phyloP scores from a whole-genome alignment of 2,329 filamentous ascomycete species.

The Sphaerostilbella broomeana region DNA sequence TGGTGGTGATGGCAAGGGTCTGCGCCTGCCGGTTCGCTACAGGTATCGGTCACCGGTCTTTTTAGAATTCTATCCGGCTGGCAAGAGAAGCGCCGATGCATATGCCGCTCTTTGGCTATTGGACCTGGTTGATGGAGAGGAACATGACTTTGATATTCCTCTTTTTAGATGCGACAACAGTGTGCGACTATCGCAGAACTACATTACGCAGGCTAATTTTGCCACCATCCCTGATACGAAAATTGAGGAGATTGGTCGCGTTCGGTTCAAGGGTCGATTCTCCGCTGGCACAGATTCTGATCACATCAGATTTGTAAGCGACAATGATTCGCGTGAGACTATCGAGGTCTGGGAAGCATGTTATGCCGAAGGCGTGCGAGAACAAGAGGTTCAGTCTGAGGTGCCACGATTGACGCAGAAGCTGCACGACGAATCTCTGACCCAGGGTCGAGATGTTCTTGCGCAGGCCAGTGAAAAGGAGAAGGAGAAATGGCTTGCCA shows the following conservation, averaged over 20 bases:
- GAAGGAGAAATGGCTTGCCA: slow-evolving; percentile 69
- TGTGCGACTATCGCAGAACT: slow-evolving; percentile 79
- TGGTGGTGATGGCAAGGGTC: slow-evolving; percentile 32
- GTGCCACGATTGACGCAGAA: slow-evolving; percentile 65
- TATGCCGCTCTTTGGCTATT: slow-evolving; percentile 83
- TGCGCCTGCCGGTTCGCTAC: slow-evolving; percentile 81
- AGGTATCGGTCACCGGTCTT: slow-evolving; percentile 86
- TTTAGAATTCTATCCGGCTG: slow-evolving; percentile 70
- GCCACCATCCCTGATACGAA: slow-evolving; percentile 64
- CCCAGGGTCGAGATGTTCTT: slow-evolving; percentile 73
- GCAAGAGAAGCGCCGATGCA: slow-evolving; percentile 63
- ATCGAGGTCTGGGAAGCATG: slow-evolving; percentile 95
- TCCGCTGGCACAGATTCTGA: slow-evolving; percentile 85
- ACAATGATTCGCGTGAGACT: slow-evolving; percentile 86
- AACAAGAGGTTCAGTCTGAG: slow-evolving; percentile 62
- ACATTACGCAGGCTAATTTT: slow-evolving; percentile 75
- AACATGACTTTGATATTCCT: slow-evolving; percentile 73
- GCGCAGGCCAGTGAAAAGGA: slow-evolving; percentile 65
- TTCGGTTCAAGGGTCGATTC: slow-evolving; percentile 76
- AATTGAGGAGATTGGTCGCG: slow-evolving; percentile 70
- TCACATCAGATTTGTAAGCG: slow-evolving; percentile 74
- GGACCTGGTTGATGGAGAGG: slow-evolving; percentile 74
- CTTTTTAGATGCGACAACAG: slow-evolving; percentile 79
- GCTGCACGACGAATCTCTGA: slow-evolving; percentile 75
- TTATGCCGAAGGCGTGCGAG: slow-evolving; percentile 75